Evolutionary conservation across 306 rosid genomes (phyloP).

Genomic region (Acacia acuminata): DNA sequence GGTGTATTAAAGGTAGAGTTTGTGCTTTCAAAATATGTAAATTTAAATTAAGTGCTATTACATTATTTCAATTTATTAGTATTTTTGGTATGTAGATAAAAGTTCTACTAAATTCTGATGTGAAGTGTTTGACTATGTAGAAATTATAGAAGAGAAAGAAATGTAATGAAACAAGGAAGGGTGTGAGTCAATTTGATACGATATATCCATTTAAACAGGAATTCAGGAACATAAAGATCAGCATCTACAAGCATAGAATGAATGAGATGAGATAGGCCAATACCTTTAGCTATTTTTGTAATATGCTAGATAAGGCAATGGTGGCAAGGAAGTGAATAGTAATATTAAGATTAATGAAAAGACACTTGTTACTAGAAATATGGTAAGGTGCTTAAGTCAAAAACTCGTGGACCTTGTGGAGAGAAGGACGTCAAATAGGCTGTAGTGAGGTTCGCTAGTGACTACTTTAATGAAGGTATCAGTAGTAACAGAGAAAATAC

Average conservation of each 20-base stretch:
- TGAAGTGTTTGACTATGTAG: neutral
- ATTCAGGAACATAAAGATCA: neutral
- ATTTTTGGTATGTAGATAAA: constrained; percentile 3
- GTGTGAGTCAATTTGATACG: neutral
- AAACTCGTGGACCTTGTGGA: neutral
- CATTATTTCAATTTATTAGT: constrained; percentile 3
- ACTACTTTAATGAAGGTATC: neutral
- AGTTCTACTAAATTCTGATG: neutral
- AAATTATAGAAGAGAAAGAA: neutral
- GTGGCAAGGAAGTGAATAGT: neutral
- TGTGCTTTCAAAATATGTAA: constrained; percentile 14
- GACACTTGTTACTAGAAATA: neutral
- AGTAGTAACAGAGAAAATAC: neutral
- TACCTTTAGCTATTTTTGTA: neutral
- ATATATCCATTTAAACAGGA: neutral
- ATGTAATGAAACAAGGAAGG: neutral
- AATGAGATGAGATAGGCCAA: neutral
- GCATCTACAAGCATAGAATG: neutral
- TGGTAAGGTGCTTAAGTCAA: neutral
- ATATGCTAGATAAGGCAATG: neutral
- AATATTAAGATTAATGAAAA: neutral
- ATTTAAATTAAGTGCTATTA: neutral
- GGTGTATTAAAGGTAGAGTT: constrained; percentile 78
- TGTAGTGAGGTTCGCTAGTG: neutral
- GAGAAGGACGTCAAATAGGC: neutral